These are phyloP conservation scores for Brassica cretica DNA, from an alignment of 345 rosid species.

Conservation along the genomic window DNA sequence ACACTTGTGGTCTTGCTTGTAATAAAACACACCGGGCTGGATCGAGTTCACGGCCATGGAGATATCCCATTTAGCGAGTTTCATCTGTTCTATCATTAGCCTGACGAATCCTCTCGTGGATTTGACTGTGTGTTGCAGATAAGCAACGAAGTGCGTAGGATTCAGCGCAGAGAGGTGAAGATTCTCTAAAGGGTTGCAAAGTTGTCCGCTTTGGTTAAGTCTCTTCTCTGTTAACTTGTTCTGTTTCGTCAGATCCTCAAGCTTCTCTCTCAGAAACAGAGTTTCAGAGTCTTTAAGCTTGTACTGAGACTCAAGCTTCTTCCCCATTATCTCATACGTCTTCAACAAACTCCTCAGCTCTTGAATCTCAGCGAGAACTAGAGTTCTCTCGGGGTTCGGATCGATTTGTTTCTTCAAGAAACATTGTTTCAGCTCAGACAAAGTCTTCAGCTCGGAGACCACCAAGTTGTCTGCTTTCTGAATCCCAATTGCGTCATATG, in stretches of 20 bases:
- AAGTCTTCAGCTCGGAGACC: conserved; percentile 58
- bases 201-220: conserved; percentile 61
- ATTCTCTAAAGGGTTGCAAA: conserved; percentile 47
- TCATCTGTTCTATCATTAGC: conserved; percentile 69
- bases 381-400: conserved; percentile 52
- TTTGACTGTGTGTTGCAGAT: conserved; percentile 64
- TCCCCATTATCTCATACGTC: conserved; percentile 65
- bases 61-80: conserved; percentile 66
- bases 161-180: conserved; percentile 54
- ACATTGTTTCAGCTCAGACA: conserved; percentile 83
- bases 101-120: conserved; percentile 68
- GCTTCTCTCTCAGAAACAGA: conserved; percentile 57
- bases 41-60: conserved; percentile 69
- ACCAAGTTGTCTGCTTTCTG: conserved; percentile 67
- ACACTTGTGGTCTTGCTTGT: conserved; percentile 74
- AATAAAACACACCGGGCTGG: conserved; percentile 54
- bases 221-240: conserved; percentile 65
- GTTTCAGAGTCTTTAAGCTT: conserved; percentile 77
- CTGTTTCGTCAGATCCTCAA: conserved; percentile 51
- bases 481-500: conserved; percentile 77
- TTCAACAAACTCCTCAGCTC: conserved; percentile 68
- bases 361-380: conserved; percentile 68
- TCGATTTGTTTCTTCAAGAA: conserved; percentile 73
- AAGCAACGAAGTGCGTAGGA: conserved; percentile 56
- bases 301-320: conserved; percentile 70